Base-by-base conservation (phyloP, 306 rosid genomes). In the barrel medic (Medicago truncatula) region DNA sequence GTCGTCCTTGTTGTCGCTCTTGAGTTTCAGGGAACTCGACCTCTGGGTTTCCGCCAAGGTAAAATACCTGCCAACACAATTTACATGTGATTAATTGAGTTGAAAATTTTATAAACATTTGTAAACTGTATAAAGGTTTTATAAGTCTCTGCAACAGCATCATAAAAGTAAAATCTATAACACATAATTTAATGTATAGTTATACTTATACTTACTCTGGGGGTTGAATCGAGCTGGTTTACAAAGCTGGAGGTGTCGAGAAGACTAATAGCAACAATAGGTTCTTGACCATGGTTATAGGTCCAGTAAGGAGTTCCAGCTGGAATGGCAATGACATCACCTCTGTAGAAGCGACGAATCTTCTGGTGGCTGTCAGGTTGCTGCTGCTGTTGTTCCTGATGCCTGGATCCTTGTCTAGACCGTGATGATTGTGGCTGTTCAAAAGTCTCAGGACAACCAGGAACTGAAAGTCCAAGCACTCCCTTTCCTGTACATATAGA, bases 221-320 rank as follows among this genome's bases (percentile, higher is more conserved):
- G 97, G 12, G 16, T 21, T 11, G 49, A 47, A 50, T 92, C 96
- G 14, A 92, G 97, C 70, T 90, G 91, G 87, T 92, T 88, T 14
- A 8, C 71, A 0, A 11, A 0, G 87, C 60, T 92, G 67, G 63
- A 15, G 62, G 76, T 78, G 81, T 90, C 81, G 2, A 80, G 80
- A 43, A 92, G 87, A 64, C 39, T 40, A 66, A 90, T 16, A 5
- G 87, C 84, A 14, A 90, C 61, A 3, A 81, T 6, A 0, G 59
- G 54, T 25, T 63, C 41, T 14, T 74, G 0, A 12, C 80, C 83
- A 0, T 69, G n/a, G 52, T 84, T 84, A 39, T 41, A 84, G 43
- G 70, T 72, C 87, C 87, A 80, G 44, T 72, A 84, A 80, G 85
- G 77, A 20, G 62, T 41, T 4, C 85, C 84, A 9, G 77, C 4